A percentile compares a stretch with the other conserved stretches of the same genome.
Evolutionary conservation across 169 alveolate genomes (phyloP).

Genomic region (Nephromyces sp.): DNA sequence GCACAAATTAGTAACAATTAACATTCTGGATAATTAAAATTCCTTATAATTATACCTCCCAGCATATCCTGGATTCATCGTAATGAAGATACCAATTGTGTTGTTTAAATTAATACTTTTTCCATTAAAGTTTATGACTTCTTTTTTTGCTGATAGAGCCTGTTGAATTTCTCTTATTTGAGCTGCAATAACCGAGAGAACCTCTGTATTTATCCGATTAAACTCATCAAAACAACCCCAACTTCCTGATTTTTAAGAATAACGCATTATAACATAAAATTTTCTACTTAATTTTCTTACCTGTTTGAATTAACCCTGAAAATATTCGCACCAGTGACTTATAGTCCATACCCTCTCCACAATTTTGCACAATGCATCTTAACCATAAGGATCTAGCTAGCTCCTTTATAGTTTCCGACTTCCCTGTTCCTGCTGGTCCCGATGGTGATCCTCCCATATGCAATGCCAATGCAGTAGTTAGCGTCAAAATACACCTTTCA

Average conservation of each 20-base stretch:
- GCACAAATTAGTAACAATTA: neutral
- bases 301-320: constrained; percentile 69
- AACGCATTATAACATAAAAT: neutral
- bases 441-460: constrained; percentile 90
- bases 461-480: constrained; percentile 83
- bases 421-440: constrained; percentile 92
- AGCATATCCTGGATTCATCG: constrained; percentile 98
- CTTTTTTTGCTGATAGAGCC: constrained; percentile 70
- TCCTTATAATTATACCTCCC: constrained; percentile 78
- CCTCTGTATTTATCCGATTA: constrained; percentile 89
- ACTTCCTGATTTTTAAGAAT: constrained; percentile 61
- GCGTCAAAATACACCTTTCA: constrained; percentile 86
- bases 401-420: constrained; percentile 90
- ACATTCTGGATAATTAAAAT: too few species aligned
- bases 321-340: constrained; percentile 88
- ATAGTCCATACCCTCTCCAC: constrained; percentile 82
- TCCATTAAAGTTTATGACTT: constrained; percentile 59
- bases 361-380: constrained; percentile 87
- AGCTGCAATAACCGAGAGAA: constrained; percentile 89
- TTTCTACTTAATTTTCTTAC: neutral
- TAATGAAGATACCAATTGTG: constrained; percentile 63
- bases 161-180: constrained; percentile 86
- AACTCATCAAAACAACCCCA: constrained; percentile 99
- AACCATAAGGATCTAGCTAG: constrained; percentile 89
- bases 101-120: constrained; percentile 50